A percentile compares a stretch with the other conserved stretches of the same genome.
phyloP scores from a whole-genome alignment of 805 yeast species.

The Ogataea nitratoaversa region DNA sequence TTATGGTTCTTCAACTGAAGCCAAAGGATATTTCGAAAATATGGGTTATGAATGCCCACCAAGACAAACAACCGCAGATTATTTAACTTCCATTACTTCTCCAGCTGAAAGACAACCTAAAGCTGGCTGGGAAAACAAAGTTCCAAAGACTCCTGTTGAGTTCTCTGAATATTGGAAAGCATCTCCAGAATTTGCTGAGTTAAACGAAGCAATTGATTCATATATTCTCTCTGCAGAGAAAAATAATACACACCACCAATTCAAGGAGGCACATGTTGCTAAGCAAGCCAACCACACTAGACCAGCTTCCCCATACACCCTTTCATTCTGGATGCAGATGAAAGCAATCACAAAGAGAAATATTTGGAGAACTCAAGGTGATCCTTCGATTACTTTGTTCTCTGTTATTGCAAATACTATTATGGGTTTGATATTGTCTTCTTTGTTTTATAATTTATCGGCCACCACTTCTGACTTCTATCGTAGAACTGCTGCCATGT shows the following conservation, averaged over 20 bases:
- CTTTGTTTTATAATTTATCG: slow-evolving; percentile 49
- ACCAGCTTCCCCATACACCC: slow-evolving; percentile 46
- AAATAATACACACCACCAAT: slow-evolving; percentile 8
- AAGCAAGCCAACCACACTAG: slow-evolving; percentile 46
- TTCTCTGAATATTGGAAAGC: slow-evolving; percentile 35
- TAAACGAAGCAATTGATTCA: slow-evolving; percentile 34
- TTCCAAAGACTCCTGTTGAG: slow-evolving; percentile 35
- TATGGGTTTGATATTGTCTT: slow-evolving; percentile 51
- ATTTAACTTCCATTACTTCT: slow-evolving; percentile 34
- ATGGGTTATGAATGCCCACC: slow-evolving; percentile 56
- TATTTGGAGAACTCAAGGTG: slow-evolving; percentile 44
- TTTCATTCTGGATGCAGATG: slow-evolving; percentile 48
- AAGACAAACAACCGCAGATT: slow-evolving; percentile 30
- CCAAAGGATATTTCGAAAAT: slow-evolving; percentile 46
- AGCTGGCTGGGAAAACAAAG: slow-evolving; percentile 33
- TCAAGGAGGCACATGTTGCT: slow-evolving; percentile 42
- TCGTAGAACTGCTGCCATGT: slow-evolving; percentile 57
- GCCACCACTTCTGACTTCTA: slow-evolving; percentile 42
- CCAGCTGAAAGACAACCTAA: slow-evolving; percentile 27
- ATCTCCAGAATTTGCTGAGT: slow-evolving; percentile 27
- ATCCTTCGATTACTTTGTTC: slow-evolving; percentile 42
- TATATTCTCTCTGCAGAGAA: slow-evolving; percentile 10
- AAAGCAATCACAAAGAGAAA: slow-evolving; percentile 43
- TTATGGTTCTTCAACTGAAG: slow-evolving; percentile 57
- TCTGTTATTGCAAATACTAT: slow-evolving; percentile 40